A percentile compares a stretch with the other conserved stretches of the same genome.
These are phyloP conservation scores for Aureobasidium lini DNA, from an alignment of 2,329 filamentous ascomycete species.

Conservation along the genomic window DNA sequence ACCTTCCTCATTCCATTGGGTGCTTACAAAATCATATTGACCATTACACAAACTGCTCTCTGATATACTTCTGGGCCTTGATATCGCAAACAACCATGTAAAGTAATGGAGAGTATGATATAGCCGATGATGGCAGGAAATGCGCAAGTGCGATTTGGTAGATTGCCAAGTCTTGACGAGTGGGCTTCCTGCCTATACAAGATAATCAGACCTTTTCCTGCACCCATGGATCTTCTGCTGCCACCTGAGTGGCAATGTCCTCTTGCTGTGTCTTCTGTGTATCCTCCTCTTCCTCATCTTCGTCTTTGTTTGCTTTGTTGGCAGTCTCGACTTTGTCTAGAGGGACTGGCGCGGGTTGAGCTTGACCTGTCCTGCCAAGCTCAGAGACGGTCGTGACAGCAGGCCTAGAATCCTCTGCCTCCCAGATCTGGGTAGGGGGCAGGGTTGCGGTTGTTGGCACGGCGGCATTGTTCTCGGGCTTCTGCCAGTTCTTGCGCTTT, in stretches of 20 bases:
- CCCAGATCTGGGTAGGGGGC: not conserved
- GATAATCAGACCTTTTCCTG: not conserved
- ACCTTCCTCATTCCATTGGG: too few species aligned
- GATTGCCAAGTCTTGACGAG: too few species aligned
- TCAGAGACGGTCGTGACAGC: not conserved
- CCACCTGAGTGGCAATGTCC: not conserved
- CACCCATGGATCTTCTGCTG: constrained; percentile 1
- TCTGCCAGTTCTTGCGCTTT: constrained; percentile 51
- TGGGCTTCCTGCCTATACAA: too few species aligned
- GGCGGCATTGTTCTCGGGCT: not conserved
- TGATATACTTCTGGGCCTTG: too few species aligned
- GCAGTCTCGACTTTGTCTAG: not conserved
- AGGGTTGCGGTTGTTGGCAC: not conserved
- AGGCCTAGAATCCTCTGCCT: not conserved
- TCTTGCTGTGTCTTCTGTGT: not conserved
- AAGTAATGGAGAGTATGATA: too few species aligned
- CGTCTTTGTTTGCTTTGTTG: not conserved
- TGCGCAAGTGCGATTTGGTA: too few species aligned
- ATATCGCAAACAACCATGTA: too few species aligned
- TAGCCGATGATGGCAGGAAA: too few species aligned
- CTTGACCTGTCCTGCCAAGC: not conserved
- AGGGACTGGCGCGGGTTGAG: not conserved
- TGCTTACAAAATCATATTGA: too few species aligned
- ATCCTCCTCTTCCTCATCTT: not conserved
- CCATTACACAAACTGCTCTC: too few species aligned